Base-by-base conservation (phyloP, 257 asterid species). In the Solanum sejunctum region DNA sequence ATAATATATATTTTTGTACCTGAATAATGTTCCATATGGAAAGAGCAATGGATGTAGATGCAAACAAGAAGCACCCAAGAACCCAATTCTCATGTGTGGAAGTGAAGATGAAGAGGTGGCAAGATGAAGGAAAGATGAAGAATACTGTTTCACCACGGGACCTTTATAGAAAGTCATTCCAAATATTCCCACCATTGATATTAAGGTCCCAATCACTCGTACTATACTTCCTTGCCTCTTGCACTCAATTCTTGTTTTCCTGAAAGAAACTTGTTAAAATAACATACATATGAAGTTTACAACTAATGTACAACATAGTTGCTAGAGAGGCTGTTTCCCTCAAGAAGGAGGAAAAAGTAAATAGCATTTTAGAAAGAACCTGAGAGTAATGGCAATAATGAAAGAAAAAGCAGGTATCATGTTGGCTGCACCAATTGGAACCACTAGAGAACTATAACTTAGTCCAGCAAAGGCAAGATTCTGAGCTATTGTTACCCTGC, bases 391-490 rank as follows among this genome's bases (percentile, higher is more conserved):
- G 80, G 93, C 90, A 4, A 90, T 86, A 88, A 92, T 85, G 87
- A 93, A 94, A 64, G 97, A 89, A 18, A 92, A 67, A 51, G 98
- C 94, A 17, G 98, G 97, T 80, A 90, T 83, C 84, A 89, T 89
- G 78, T 93, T 93, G 39, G 94, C 97, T 93, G 93, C 91, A 86
- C 94, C 93, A 85, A 91, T 87, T 80, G 98, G 97, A 57, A 92
- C 95, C 26, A 93, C 91, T 2, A 97, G 98, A 84, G 98, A 94
- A 87, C 97, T 92, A 72, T 93, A 93, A 84, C 94, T 93, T 57
- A 94, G 89, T 15, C 97, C 98, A 58, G 91, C 84, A 87, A 89
- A 94, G 85, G 97, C 93, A 43, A 94, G 94, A 81, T 94, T 94
- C 41, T 94, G 98, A 47, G 94, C 89, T 77, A 94, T 82, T 4